Evolutionary conservation across 1,284 basidiomycete species (phyloP).

Genomic region (Meira nashicola): DNA sequence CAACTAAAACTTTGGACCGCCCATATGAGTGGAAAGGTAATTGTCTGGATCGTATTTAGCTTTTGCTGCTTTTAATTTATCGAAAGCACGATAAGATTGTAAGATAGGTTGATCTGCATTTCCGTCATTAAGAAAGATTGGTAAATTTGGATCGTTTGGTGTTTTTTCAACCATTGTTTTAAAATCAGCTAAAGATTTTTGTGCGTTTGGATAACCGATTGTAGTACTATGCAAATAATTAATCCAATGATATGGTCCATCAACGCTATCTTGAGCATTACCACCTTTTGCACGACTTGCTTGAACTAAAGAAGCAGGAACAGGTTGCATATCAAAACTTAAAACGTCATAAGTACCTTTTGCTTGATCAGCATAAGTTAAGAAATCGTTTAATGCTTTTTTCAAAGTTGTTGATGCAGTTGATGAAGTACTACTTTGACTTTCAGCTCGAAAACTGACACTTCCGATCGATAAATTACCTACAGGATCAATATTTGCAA

Average conservation of each 20-base stretch:
- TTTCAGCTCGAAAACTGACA: not conserved
- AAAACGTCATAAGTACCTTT: slow-evolving; percentile 11
- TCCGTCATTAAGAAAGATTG: slow-evolving; percentile 34
- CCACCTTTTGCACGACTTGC: slow-evolving; percentile 13
- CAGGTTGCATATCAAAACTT: slow-evolving; percentile 16
- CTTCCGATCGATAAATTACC: not conserved
- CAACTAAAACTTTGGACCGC: not conserved
- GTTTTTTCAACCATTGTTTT: slow-evolving; percentile 11
- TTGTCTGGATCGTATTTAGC: slow-evolving; percentile 20
- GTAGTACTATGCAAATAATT: slow-evolving; percentile 12
- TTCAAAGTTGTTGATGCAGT: not conserved
- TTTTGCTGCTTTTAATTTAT: slow-evolving; percentile 18
- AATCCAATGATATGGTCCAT: slow-evolving; percentile 17
- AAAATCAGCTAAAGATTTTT: not conserved
- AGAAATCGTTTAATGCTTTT: slow-evolving; percentile 1
- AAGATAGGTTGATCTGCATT: slow-evolving; percentile 21
- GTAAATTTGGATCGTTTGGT: slow-evolving; percentile 16
- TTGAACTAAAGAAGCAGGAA: slow-evolving; percentile 7
- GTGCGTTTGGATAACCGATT: not conserved
- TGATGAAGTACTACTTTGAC: slow-evolving; percentile 2
- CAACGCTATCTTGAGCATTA: slow-evolving; percentile 18
- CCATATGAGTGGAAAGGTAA: slow-evolving; percentile 2
- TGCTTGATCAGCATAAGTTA: not conserved
- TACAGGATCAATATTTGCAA: not conserved
- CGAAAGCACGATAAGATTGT: slow-evolving; percentile 21